phyloP scores from a whole-genome alignment of 73 alveolate species.

The Durusdinium trenchii region DNA sequence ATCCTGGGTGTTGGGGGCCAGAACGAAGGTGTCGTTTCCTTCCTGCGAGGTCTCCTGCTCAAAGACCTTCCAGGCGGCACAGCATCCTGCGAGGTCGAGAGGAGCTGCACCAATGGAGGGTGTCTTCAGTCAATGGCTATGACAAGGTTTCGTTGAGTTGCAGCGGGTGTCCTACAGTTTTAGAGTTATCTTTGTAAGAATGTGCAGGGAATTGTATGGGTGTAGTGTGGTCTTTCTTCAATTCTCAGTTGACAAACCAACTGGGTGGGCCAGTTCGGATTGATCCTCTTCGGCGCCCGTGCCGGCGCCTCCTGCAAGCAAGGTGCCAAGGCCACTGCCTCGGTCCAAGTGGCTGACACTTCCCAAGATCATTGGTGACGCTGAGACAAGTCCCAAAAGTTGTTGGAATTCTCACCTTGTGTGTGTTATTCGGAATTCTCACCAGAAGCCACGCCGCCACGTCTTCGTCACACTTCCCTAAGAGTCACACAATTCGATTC shows the following conservation, averaged over 20 bases:
- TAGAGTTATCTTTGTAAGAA: too few relatives aligned
- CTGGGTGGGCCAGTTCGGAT: not conserved
- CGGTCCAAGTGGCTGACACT: not conserved
- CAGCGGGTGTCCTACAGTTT: too few relatives aligned
- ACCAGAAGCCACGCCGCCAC: not conserved
- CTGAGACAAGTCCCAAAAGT: not conserved
- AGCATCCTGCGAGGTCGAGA: constrained; percentile 20
- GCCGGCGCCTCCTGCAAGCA: constrained; percentile 48
- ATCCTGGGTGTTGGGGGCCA: too few relatives aligned
- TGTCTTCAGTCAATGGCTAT: not conserved
- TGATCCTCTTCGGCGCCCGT: too few relatives aligned
- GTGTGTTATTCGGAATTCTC: not conserved
- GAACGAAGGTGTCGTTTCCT: too few relatives aligned
- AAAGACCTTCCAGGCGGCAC: constrained; percentile 17
- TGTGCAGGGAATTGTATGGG: too few relatives aligned
- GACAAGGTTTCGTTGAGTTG: too few relatives aligned
- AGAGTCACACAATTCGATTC: constrained; percentile 27
- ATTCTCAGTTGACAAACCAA: not conserved
- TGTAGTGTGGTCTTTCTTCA: too few relatives aligned
- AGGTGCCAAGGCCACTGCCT: constrained; percentile 63
- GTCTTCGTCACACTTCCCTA: not conserved
- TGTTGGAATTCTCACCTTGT: too few relatives aligned
- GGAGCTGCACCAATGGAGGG: too few relatives aligned
- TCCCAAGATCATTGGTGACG: not conserved
- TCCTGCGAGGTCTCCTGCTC: too few relatives aligned